Evolutionary conservation across 208 protist genomes (phyloP), one percentile per base, ranked within the genome.

Genomic region (Naegleria lovaniensis): DNA sequence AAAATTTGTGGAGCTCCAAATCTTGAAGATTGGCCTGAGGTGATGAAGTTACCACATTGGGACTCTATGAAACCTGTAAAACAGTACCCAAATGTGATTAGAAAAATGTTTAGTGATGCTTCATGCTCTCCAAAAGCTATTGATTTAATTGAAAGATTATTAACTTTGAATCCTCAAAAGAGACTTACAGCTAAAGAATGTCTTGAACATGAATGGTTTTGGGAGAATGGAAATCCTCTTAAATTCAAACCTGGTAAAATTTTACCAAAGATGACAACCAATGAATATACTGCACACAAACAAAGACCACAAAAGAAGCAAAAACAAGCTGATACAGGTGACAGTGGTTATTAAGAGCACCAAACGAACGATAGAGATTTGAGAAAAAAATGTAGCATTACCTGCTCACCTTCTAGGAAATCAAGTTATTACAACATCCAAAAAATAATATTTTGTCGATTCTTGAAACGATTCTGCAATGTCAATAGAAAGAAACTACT

Each of bases 101-200:
- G 36, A 29, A 5, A 52, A 38, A 0, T 2, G 6, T 86, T 86
- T 86, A 51, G 33, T 6, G n/a, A 79, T 79, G 67, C n/a, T 36
- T 13, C 41, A n/a, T 51, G 19, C n/a, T 43, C 36, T 33, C 13
- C 7, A 33, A 48, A 86, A 51, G 85, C 85, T 11, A 75, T 99
- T n/a, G 97, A 99, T 92, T 93, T 99, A n/a, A 94, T 99, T 2
- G 59, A 95, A 89, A 95, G 95, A 58, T 95, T 99, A 33, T 96
- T 99, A 90, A 94, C 96, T 86, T 99, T 99, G 92, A 98, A 99
- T 93, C 98, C 98, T 11, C 96, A 98, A 84, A 96, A 97, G 59
- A 94, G 98, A 79, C 91, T 98, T 39, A 98, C 97, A 41, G 97
- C 97, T 5, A 95, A 95, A 43, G 94, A 99, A 93, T 96, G 96